Evolutionary conservation across 2,329 filamentous ascomycete genomes (phyloP).

Genomic region (Lachnellula hyalina): DNA sequence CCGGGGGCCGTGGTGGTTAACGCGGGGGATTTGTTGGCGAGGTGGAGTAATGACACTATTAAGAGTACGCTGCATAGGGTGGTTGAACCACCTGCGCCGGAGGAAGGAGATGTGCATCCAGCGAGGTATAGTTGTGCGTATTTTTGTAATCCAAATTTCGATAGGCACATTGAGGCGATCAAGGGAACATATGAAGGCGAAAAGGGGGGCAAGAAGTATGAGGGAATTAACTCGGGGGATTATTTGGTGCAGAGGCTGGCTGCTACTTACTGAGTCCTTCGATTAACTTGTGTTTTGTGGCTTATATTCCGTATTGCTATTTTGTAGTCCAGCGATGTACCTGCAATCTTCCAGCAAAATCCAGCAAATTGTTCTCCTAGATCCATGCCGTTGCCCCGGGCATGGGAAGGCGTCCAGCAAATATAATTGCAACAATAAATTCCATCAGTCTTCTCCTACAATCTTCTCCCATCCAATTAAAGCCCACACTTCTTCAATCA

Average conservation of each 20-base stretch:
- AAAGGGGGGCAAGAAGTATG: slow-evolving; percentile 70
- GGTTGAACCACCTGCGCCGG: slow-evolving; percentile 69
- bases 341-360: background rate
- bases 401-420: background rate
- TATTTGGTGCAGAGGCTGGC: slow-evolving; percentile 75
- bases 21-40: slow-evolving; percentile 76
- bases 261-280: slow-evolving; percentile 56
- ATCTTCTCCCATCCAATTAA: slow-evolving; percentile 19
- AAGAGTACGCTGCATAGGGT: slow-evolving; percentile 87
- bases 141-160: slow-evolving; percentile 66
- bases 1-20: slow-evolving; percentile 80
- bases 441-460: background rate
- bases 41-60: slow-evolving; percentile 90
- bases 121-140: slow-evolving; percentile 84
- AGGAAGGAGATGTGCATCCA: slow-evolving; percentile 54
- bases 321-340: background rate
- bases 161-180: slow-evolving; percentile 57
- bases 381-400: background rate
- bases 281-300: background rate
- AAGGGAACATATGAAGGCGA: slow-evolving; percentile 55
- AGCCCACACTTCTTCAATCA: slow-evolving; percentile 11
- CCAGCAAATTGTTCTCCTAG: background rate
- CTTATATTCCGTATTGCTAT: background rate
- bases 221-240: slow-evolving; percentile 69
- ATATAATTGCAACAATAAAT: background rate